Base-by-base conservation (phyloP, 192 early-diverging fungal genomes). In the Coemansia sp. region DNA sequence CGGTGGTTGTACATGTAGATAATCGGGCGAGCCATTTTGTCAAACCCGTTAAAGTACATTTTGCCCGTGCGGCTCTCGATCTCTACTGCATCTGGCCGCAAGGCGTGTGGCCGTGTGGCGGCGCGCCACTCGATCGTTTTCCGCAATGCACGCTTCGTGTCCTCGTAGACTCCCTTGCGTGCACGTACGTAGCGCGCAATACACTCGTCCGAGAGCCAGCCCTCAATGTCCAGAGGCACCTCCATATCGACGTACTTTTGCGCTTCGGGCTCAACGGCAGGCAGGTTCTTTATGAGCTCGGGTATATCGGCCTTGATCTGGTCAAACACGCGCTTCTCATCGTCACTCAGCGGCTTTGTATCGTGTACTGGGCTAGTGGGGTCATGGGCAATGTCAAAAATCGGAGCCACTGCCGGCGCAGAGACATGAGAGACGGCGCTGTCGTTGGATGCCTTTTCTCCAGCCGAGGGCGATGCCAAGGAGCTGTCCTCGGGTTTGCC, bases 11-110 rank as follows among this genome's bases (percentile, higher is more conserved):
- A 87, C 87, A 96, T 90, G 79, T 90, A 93, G 64, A 93, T 79
- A 49, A 93, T 65, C 5, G 94, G 92, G 16, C 93, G 87, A 3
- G 92, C 92, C 44, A 82, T 67, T 71, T 83, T 87, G 83, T 94
- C 93, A 70, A 93, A 95, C 7, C 96, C 96, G 78, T 89, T 89
- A 44, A 94, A 78, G 76, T 94, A 91, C 78, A 91, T 83, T 84
- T 97, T 97, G 60, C 95, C 97, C 10, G 90, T 90, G 18, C 86
- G 78, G 43, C 86, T 87, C 84, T 96, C 95, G 59, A 87, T 77
- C 76, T 90, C 90, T 41, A 98, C 88, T 15, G 89, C 89, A 9
- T 92, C 89, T 5, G 91, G 86, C 24, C 89, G 86, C 62, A 95
- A 89, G 1, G 85, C 69, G 49, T 89, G 81, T 22, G 95, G 94